Evolutionary conservation across 2,329 filamentous ascomycete genomes (phyloP).

Genomic region (Ilyonectria robusta): DNA sequence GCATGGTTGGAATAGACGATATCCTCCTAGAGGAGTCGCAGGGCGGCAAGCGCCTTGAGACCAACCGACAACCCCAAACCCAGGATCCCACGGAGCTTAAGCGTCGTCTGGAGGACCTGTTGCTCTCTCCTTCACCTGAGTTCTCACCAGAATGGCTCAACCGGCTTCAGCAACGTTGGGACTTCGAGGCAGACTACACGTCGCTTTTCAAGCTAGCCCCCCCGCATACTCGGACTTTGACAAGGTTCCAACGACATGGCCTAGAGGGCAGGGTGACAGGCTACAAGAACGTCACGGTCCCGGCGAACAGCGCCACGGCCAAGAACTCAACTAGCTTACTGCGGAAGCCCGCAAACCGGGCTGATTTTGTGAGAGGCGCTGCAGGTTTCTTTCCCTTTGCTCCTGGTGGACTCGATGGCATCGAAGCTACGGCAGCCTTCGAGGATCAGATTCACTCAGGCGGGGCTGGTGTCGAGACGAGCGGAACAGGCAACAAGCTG

Average conservation of each 20-base stretch:
- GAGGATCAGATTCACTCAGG: conserved; percentile 80
- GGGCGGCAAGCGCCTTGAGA: conserved; percentile 2
- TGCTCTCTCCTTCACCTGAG: conserved; percentile 82
- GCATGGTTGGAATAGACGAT: conserved; percentile 54
- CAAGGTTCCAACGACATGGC: conserved; percentile 90
- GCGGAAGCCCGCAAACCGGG: conserved; percentile 86
- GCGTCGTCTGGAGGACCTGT: conserved; percentile 79
- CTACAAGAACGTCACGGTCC: conserved; percentile 94
- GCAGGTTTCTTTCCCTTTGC: conserved; percentile 96
- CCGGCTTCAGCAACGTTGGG: conserved; percentile 90
- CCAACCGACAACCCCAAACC: conserved; percentile 34
- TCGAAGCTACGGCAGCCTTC: conserved; percentile 86
- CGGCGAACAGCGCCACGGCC: conserved; percentile 88
- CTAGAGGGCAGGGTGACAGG: conserved; percentile 93
- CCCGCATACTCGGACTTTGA: conserved; percentile 95
- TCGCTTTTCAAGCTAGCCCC: conserved; percentile 89
- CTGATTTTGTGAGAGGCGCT: conserved; percentile 92
- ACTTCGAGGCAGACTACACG: conserved; percentile 83
- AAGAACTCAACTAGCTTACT: conserved; percentile 95
- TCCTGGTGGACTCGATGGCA: conserved; percentile 88
- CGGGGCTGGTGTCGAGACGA: conserved; percentile 59
- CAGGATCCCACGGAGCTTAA: conserved; percentile 75
- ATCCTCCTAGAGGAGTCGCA: conserved; percentile 47
- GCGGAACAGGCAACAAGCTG: conserved; percentile 70
- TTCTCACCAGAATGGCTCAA: conserved; percentile 93